Evolutionary conservation across 2,329 filamentous ascomycete genomes (phyloP).

Genomic region (Pseudogymnoascus sp.): DNA sequence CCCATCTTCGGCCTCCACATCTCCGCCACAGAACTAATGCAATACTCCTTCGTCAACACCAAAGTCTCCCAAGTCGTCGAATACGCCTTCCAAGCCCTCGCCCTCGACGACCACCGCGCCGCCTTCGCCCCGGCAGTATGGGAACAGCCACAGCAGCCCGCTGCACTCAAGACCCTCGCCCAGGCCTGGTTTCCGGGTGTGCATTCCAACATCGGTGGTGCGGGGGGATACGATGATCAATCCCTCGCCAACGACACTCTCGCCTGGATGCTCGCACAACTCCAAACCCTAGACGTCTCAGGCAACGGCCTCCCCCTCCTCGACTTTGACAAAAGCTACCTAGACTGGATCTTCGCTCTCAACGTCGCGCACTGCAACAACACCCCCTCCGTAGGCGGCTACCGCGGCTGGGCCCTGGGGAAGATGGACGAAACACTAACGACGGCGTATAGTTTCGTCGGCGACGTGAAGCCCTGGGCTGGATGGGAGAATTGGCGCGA

Average conservation of each 20-base stretch:
- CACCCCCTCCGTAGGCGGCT: slow-evolving; percentile 10
- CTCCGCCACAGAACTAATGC: slow-evolving; percentile 18
- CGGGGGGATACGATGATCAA: slow-evolving; percentile 37
- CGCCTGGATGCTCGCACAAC: slow-evolving; percentile 40
- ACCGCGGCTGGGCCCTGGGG: slow-evolving; percentile 25
- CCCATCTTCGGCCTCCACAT: slow-evolving; percentile 29
- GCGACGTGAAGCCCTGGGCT: slow-evolving; percentile 12
- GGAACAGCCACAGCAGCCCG: slow-evolving; percentile 21
- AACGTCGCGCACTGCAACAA: slow-evolving; percentile 16
- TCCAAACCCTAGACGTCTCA: slow-evolving; percentile 15
- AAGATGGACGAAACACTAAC: slow-evolving; percentile 24
- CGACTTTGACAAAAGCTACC: slow-evolving; percentile 27
- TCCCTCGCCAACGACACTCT: slow-evolving; percentile 39
- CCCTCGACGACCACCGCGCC: slow-evolving; percentile 38
- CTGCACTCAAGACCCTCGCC: slow-evolving; percentile 27
- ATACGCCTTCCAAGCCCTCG: slow-evolving; percentile 42
- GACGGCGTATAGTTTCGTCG: slow-evolving; percentile 16
- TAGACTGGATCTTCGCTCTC: slow-evolving; percentile 21
- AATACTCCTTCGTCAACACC: slow-evolving; percentile 36
- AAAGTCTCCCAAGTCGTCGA: slow-evolving; percentile 34
- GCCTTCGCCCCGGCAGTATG: slow-evolving; percentile 34
- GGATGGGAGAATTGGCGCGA: not conserved
- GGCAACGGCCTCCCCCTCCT: slow-evolving; percentile 24
- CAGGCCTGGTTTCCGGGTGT: slow-evolving; percentile 40
- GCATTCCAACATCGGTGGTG: slow-evolving; percentile 39